Evolutionary conservation across 495 filamentous ascomycete species (phyloP).

Genomic region (Schizothecium vesticola): DNA sequence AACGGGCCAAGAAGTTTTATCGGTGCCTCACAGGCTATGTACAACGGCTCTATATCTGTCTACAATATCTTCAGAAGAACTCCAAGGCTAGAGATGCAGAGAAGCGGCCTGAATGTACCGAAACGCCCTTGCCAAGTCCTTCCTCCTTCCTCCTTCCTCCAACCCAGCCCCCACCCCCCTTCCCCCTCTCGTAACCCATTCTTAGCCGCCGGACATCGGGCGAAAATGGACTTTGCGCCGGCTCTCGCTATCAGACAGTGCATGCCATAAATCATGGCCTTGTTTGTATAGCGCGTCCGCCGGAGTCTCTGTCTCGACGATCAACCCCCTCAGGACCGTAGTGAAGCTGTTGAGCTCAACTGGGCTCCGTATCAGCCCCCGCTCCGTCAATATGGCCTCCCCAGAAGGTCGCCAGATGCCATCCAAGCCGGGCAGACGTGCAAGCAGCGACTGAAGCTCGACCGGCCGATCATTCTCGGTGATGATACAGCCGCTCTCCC

Average conservation of each 20-base stretch:
- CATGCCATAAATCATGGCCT: slow-evolving; percentile 5
- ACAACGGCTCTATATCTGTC: no score
- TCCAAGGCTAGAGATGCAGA: no score
- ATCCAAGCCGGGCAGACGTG: neutral
- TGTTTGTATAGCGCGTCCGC: neutral
- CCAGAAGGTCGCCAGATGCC: neutral
- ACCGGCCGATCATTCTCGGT: neutral
- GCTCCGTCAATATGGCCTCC: neutral
- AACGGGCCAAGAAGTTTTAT: no score
- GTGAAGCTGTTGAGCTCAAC: neutral
- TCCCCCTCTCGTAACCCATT: no score
- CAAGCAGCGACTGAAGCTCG: neutral
- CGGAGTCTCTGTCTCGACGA: neutral
- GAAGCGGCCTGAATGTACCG: no score
- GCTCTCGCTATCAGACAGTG: slow-evolving; percentile 1
- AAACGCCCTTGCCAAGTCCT: no score
- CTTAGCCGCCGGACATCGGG: no score
- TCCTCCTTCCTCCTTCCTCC: no score
- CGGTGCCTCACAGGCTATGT: no score
- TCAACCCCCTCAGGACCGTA: neutral
- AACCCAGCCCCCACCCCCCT: no score
- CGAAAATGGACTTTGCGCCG: no score
- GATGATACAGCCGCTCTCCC: neutral
- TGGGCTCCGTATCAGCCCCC: neutral
- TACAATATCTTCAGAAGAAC: no score